These are phyloP conservation scores for Filobasidium uniguttulatum DNA, from an alignment of 1,284 basidiomycete species.

Conservation along the genomic window DNA sequence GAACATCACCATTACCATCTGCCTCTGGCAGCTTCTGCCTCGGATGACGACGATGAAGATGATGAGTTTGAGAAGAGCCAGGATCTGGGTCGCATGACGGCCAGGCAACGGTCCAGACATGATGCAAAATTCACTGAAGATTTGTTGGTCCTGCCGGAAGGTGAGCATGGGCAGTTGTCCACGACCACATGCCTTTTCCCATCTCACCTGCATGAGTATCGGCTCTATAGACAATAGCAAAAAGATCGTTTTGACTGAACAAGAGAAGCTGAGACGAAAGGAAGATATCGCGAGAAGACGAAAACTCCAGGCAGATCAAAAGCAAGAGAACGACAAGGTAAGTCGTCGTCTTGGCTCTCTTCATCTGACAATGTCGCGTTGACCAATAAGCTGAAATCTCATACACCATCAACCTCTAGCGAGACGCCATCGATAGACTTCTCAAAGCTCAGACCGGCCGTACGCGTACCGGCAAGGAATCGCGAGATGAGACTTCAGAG, in stretches of 20 bases:
- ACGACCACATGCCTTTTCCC: too few relatives aligned
- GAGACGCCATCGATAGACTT: conserved; percentile 14
- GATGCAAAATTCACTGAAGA: conserved; percentile 5
- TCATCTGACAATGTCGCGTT: too few relatives aligned
- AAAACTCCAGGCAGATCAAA: conserved; percentile 15
- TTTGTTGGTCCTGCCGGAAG: conserved; percentile 11
- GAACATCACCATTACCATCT: too few relatives aligned
- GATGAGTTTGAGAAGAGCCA: background rate
- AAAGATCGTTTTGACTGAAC: conserved; percentile 14
- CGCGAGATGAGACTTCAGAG: background rate
- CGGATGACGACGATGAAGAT: background rate
- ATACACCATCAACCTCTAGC: too few relatives aligned
- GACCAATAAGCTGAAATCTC: too few relatives aligned
- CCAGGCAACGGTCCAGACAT: conserved; percentile 12
- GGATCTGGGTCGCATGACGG: conserved; percentile 11
- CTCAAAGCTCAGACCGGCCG: conserved; percentile 14
- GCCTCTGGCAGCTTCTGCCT: too few relatives aligned
- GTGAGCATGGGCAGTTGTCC: too few relatives aligned
- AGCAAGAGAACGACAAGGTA: conserved; percentile 16
- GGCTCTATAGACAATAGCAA: conserved; percentile 2
- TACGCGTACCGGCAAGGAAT: conserved; percentile 6
- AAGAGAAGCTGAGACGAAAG: conserved; percentile 12
- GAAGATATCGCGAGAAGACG: conserved; percentile 14
- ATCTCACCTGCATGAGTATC: background rate
- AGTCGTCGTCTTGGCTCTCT: too few relatives aligned